Evolutionary conservation across 75 land plant species (phyloP), one percentile per base, ranked within the genome.

Genomic region (Pseudotsuga menziesii): DNA sequence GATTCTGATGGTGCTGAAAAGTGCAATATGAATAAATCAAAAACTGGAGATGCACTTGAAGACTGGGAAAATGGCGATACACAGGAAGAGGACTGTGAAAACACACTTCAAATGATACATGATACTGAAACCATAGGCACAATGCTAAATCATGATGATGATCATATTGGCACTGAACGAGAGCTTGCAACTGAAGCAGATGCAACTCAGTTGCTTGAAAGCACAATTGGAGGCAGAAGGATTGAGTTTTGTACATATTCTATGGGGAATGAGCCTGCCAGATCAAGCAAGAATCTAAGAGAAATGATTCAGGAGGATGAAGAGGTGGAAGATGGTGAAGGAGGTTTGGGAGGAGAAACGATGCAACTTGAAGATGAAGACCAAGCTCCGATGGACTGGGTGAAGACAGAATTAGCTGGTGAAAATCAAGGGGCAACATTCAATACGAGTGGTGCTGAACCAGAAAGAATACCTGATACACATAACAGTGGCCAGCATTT

Each of bases 331-430:
- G 83, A 27, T 25, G 76, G 59, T 6, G 61, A 79, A 35, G 82
- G 55, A 23, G 44, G 15, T 29, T 52, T 80, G 27, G 89, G 54
- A 56, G 93, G 73, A 44, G 27, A 55, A 19, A 91, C 89, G 16
- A 81, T 88, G 89, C 87, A 84, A 72, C 58, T 83, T 67, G 91
- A 93, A 36, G 89, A 88, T 73, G 89, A 92, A 79, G 77, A 78
- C 12, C 55, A 58, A 36, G 20, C 52, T 48, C 77, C 26, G 32
- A 29, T 48, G 80, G 39, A 44, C 3, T 36, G 60, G 58, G 80
- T 4, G 9, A 23, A 23, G 48, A 75, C 25, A 57, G 32, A 27
- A 36, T 27, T 26, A 11, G 2, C 39, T 39, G 61, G 29, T 23
- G 60, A 80, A 41, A 35, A 29, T 64, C 81, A 80, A 55, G 17